Base-by-base conservation (phyloP, 1,284 basidiomycete species). In the Ganoderma sinense region DNA sequence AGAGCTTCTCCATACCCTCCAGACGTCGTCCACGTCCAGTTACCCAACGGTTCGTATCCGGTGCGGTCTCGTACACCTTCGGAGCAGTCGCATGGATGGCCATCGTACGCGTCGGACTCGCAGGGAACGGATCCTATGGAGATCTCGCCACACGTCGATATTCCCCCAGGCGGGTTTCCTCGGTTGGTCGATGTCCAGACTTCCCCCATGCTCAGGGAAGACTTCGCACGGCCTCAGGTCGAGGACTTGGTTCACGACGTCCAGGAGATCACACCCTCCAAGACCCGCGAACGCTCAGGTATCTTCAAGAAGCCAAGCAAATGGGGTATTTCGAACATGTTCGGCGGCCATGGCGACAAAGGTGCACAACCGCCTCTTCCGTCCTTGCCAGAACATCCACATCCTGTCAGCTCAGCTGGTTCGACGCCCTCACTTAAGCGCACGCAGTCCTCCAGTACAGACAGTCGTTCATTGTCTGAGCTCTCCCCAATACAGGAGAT, bases 361-460 rank as follows among this genome's bases (percentile, higher is more conserved):
- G 85, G 84, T 41, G 86, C 65, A 20, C 73, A 75, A 23, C 75
- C 89, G 75, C 86, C 87, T 67, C 84, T 95, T 5, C 88, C 92
- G 23, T 89, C 93, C 31, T 88, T 94, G 62, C 92, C 93, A 65
- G 93, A 94, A 80, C 82, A 88, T 58, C 59, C 33, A 31, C 26
- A 31, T 56, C 82, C 88, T 63, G 82, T 85, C 73, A 77, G 80
- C 59, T 78, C 85, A 29, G 84, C 88, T 67, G 83, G 82, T 73
- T 88, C 87, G 16, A 85, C 85, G 11, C 86, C 89, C 31, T 90
- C 92, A 20, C 89, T 96, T 80, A 97, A 97, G 83, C 94, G 96
- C 53, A 91, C 94, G 2, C 93, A 95, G 76, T 95, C 95, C 18
- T 91, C 92, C 59, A 92, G 91, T 75, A 91, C 89, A 31, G 93